Conservation (phyloP, 2,329 filamentous ascomycete genomes). For the Paecilomyces niveus region DNA sequence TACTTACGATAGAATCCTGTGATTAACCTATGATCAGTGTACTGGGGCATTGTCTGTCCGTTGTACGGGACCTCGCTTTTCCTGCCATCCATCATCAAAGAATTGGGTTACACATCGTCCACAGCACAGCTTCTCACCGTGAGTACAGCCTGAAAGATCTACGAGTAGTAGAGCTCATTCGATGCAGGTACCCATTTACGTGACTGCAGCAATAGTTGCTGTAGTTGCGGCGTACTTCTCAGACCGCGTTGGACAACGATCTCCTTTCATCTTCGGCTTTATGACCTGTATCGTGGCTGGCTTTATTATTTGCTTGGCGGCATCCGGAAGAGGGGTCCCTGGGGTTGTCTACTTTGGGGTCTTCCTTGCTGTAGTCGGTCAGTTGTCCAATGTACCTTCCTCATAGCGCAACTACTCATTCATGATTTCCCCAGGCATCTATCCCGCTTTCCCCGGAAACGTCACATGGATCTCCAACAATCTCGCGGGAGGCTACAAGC, state of each 20-base stretch:
- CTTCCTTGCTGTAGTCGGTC: constrained; percentile 41
- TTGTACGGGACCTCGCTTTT: constrained; percentile 37
- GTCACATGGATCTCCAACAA: constrained; percentile 55
- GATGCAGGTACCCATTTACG: constrained; percentile 30
- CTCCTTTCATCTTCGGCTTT: constrained; percentile 51
- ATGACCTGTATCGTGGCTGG: constrained; percentile 50
- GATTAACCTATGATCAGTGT: constrained; percentile 21
- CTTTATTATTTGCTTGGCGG: constrained; percentile 45
- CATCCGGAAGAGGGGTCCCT: constrained; percentile 25
- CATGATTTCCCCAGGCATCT: constrained; percentile 26
- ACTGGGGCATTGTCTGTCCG: constrained; percentile 36
- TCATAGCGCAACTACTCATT: constrained; percentile 1
- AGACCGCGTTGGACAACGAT: constrained; percentile 46
- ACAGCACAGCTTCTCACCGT: constrained; percentile 35
- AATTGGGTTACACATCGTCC: constrained; percentile 32
- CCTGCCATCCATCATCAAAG: constrained; percentile 35
- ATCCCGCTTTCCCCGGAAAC: constrained; percentile 39
- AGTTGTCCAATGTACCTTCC: background rate
- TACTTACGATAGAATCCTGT: background rate
- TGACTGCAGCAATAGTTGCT: constrained; percentile 30
- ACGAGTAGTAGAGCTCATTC: background rate
- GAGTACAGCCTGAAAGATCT: background rate
- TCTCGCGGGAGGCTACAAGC: constrained; percentile 49
- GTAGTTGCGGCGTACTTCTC: constrained; percentile 48
- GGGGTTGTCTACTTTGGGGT: constrained; percentile 43